These are phyloP conservation scores for Stropharia rugosoannulata DNA, from an alignment of 768 basidiomycete species.

Conservation along the genomic window DNA sequence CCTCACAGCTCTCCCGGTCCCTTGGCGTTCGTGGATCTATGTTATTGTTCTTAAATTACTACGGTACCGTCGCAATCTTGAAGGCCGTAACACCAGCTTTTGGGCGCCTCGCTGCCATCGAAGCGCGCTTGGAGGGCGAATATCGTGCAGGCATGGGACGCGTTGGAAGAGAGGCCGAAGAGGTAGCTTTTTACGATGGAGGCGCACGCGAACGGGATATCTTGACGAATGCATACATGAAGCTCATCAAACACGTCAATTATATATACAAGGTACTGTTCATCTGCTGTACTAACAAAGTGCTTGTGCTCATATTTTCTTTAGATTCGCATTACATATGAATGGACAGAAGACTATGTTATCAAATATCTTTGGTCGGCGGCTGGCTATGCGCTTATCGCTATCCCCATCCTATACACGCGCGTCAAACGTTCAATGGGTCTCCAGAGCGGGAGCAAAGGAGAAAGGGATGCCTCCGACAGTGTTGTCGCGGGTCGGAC, in stretches of 20 bases:
- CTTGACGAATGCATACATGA: conserved; percentile 71
- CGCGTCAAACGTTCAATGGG: conserved; percentile 39
- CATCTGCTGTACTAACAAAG: background rate
- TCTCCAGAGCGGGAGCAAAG: background rate
- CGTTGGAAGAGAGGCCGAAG: conserved; percentile 87
- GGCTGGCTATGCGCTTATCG: conserved; percentile 87
- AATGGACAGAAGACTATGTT: conserved; percentile 96
- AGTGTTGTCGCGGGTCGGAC: conserved; percentile 47
- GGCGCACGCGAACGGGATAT: conserved; percentile 82
- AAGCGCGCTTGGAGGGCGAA: conserved; percentile 88
- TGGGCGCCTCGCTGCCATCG: conserved; percentile 83
- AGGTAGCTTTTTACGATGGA: conserved; percentile 96
- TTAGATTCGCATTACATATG: conserved; percentile 86
- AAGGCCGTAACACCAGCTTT: conserved; percentile 90
- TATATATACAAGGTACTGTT: conserved; percentile 80
- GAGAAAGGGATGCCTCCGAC: conserved; percentile 18
- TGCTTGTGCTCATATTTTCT: background rate
- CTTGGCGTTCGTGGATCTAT: conserved; percentile 84
- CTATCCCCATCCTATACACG: conserved; percentile 83
- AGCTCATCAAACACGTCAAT: conserved; percentile 86
- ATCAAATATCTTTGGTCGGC: conserved; percentile 98
- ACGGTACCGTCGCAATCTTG: conserved; percentile 80
- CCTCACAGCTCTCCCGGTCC: conserved; percentile 83
- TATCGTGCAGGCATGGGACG: conserved; percentile 86
- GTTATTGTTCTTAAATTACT: conserved; percentile 81